These are phyloP conservation scores for Auxenochlorella protothecoides DNA, from an alignment of 139 green algal species.

Conservation along the genomic window DNA sequence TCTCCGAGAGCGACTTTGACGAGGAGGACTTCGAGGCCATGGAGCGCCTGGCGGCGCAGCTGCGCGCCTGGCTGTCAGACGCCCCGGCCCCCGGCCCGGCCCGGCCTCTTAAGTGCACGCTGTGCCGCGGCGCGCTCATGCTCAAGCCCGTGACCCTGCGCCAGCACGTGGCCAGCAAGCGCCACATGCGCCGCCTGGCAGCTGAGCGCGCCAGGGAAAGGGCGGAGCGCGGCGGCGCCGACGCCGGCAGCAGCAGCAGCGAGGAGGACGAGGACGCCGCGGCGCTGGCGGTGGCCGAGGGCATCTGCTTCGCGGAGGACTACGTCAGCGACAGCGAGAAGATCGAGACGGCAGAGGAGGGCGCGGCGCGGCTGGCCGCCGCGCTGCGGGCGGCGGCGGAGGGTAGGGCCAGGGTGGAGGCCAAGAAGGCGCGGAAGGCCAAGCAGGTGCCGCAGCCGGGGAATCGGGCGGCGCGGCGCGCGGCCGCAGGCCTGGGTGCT, in stretches of 20 bases:
- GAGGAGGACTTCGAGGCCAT: slow-evolving; percentile 6
- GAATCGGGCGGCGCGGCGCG: not conserved
- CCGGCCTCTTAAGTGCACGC: slow-evolving; percentile 21
- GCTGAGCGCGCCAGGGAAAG: not conserved
- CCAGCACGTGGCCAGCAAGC: slow-evolving; percentile 16
- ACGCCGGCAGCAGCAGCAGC: slow-evolving; percentile 3
- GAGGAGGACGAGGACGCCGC: slow-evolving; percentile 2
- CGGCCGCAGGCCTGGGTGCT: not conserved
- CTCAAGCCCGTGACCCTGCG: slow-evolving; percentile 18
- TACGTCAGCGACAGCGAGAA: slow-evolving; percentile 1
- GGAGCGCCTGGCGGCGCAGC: slow-evolving; percentile 9
- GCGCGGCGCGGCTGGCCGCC: slow-evolving; percentile 11
- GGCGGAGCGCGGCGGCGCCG: not conserved
- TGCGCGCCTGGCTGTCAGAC: not conserved
- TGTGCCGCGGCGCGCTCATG: slow-evolving; percentile 21
- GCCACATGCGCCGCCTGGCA: not conserved
- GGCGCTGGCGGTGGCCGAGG: not conserved
- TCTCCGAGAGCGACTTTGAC: slow-evolving; percentile 34
- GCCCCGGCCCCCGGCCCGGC: slow-evolving; percentile 3
- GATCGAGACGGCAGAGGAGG: slow-evolving; percentile 24
- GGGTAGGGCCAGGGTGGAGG: not conserved
- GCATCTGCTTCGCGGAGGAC: slow-evolving; percentile 29
- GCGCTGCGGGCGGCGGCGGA: slow-evolving; percentile 1
- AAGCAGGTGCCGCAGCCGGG: slow-evolving; percentile 3
- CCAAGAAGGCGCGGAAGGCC: not conserved